Evolutionary conservation across 768 basidiomycete species (phyloP), one percentile per base, ranked within the genome.

Genomic region (Podaxis carcinomalis): DNA sequence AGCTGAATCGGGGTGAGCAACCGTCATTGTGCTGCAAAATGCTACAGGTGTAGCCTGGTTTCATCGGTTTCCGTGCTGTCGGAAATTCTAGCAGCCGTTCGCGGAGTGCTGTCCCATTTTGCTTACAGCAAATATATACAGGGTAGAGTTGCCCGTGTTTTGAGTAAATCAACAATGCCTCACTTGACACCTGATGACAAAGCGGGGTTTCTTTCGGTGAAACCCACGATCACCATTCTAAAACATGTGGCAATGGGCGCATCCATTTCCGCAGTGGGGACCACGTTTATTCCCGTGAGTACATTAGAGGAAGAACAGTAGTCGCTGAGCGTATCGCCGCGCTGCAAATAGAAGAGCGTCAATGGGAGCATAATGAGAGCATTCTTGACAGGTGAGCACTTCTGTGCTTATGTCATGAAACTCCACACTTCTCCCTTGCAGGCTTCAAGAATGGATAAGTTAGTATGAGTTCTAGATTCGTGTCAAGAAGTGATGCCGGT

Each of bases 241-340:
- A 66, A 66, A 65, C 71, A 69, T 72, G 72, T 73, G 75, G 73
- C 73, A 69, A 70, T 73, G 72, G 70, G 64, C 62, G 66, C 61
- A 67, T 67, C 70, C 75, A 71, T 61, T 63, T 68, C 72, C 74
- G 75, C 74, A 72, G 68, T 69, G 64, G 64, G 64, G 65, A 60
- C 52, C 62, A 39, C 42, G n/a, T 13, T 47, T 55, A 37, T 49
- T 47, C 35, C 37, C 50, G 35, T 51, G 57, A 10, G 50, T 37
- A 62, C 56, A 37, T 54, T 42, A 51, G 50, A 36, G 56, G 62
- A 56, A 59, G 39, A 53, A 62, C 61, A 59, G 62, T 52, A 60
- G 55, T 47, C 51, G 59, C 42, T 61, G 59, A 63, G 63, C 62
- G 64, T 65, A 67, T 65, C 65, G 65, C 61, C 66, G 59, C 59